Evolutionary conservation across 2,329 filamentous ascomycete species (phyloP), one percentile per base, ranked within the genome.

Genomic region (Stagonosporopsis vannaccii): DNA sequence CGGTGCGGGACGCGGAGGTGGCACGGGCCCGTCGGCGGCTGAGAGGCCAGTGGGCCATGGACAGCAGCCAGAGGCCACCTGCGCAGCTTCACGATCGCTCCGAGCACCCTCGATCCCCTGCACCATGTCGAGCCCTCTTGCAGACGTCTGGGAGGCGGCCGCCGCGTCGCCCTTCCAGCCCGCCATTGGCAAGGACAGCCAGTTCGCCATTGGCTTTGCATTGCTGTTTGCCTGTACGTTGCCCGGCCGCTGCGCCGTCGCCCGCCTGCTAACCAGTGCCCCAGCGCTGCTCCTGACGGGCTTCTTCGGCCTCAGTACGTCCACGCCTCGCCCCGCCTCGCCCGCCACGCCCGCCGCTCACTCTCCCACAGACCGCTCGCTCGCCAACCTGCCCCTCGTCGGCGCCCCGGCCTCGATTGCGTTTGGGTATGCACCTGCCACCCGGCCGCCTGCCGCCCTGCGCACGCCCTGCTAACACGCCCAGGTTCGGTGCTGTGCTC

Each of bases 131-230:
- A 71, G 66, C 60, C 82, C 96, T 78, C 87, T 82, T 46, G 73
- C 89, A 80, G 87, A 95, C 78, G 85, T 96, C 81, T 98, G 94
- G 94, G 90, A 96, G 84, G 90, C 91, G 84, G 91, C 93, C 81
- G 86, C 90, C 79, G 86, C 87, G 84, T 90, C 87, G 81, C 91
- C 92, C 61, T 98, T 95, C 81, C 79, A 88, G 68, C 92, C 94
- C 60, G 75, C 87, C 55, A 80, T 98, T 70, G 85, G 85, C 76
- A 98, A 98, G 82, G 85, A 87, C 72, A 87, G 82, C 75, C 95
- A 98, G 68, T 95, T 97, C 81, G 80, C 85, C 66, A 82, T 97
- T 64, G 93, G 87, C 72, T 94, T 93, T 78, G 75, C 82, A 51
- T 84, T 97, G 58, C 83, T 97, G 58, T 73, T 91, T 26, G 72